Base-by-base conservation (phyloP, 2,329 filamentous ascomycete species). In the Cadophora malorum region DNA sequence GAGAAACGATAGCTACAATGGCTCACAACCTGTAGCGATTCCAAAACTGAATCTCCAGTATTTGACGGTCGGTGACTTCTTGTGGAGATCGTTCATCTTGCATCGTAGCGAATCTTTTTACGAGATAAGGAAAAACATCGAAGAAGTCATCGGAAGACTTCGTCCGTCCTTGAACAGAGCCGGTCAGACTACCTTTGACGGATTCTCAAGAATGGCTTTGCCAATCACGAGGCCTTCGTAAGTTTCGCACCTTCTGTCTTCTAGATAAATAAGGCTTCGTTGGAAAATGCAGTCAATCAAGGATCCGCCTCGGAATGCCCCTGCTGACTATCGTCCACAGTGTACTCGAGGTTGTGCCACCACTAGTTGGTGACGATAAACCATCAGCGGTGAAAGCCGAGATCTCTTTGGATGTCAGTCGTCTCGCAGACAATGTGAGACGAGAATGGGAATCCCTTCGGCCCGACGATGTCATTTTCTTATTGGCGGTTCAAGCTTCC, bases 1-100 rank as follows among this genome's bases (percentile, higher is more conserved):
- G 66, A 88, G 93, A 67, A 95, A 95, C 66, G 94, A 97, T 75
- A 85, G 84, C 8, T 98, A 97, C 75, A 91, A 97, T 78, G 94
- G 94, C 31, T 94, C 93, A 28, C 88, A 88, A 59, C 94, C 96
- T 5, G 84, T 99, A 67, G 93, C 96, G 2, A 88, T 99, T 53
- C 96, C 96, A 2, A 99, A 99, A 78, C 81, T 98, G 56, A 99
- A 97, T 74, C 83, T 99, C 33, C 96, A 99, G 77, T 99, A 99
- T 79, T 84, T 99, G 16, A 97, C 94, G 2, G 88, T 97, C 62
- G 94, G 94, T 2, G 96, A 99, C 79, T 99, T 99, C 74, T 81
- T 99, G n/a, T 99, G 94, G 94, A 88, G 96, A 70, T 94, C 95
- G 0, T 90, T 98, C 75, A 85, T 96, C 16, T 83, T 99, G 9